These are phyloP conservation scores for Teratosphaeria zuluensis DNA, from an alignment of 2,329 filamentous ascomycete species.

Conservation along the genomic window DNA sequence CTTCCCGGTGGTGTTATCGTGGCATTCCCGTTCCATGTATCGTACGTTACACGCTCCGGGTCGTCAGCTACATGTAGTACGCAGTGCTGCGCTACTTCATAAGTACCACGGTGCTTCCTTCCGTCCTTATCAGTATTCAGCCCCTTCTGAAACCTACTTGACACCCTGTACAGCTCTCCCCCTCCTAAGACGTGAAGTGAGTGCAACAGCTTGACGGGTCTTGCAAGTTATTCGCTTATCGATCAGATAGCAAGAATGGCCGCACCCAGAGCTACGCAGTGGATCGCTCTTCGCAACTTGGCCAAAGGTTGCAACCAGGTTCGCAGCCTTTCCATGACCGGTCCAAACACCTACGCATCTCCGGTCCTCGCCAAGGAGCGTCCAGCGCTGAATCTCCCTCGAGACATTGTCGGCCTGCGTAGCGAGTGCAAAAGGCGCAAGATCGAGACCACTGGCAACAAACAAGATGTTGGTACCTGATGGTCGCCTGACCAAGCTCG, in stretches of 20 bases:
- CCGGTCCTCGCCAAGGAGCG: slow-evolving; percentile 42
- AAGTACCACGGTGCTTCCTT: not conserved
- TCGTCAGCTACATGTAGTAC: not conserved
- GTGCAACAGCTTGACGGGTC: not conserved
- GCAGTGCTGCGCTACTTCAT: not conserved
- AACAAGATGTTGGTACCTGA: slow-evolving; percentile 36
- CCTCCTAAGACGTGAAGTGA: not conserved
- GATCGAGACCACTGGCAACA: slow-evolving; percentile 37
- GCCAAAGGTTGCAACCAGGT: slow-evolving; percentile 28
- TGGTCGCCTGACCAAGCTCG: not conserved
- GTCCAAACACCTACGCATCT: slow-evolving; percentile 46
- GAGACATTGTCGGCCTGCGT: slow-evolving; percentile 42
- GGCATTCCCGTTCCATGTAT: not conserved
- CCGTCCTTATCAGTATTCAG: not conserved
- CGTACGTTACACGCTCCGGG: not conserved
- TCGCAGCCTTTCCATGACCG: slow-evolving; percentile 51
- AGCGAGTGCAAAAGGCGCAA: slow-evolving; percentile 42
- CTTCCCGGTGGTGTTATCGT: not conserved
- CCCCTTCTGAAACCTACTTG: not conserved
- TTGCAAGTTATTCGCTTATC: not conserved
- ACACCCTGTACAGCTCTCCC: not conserved
- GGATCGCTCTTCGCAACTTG: slow-evolving; percentile 34
- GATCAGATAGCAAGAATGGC: slow-evolving; percentile 24
- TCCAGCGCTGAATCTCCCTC: slow-evolving; percentile 41
- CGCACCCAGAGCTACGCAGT: slow-evolving; percentile 32